Percentiles rank a stretch among this genome's conserved stretches.
phyloP scores from a whole-genome alignment of 1,284 basidiomycete genomes.

The Trichosporon sp. region DNA sequence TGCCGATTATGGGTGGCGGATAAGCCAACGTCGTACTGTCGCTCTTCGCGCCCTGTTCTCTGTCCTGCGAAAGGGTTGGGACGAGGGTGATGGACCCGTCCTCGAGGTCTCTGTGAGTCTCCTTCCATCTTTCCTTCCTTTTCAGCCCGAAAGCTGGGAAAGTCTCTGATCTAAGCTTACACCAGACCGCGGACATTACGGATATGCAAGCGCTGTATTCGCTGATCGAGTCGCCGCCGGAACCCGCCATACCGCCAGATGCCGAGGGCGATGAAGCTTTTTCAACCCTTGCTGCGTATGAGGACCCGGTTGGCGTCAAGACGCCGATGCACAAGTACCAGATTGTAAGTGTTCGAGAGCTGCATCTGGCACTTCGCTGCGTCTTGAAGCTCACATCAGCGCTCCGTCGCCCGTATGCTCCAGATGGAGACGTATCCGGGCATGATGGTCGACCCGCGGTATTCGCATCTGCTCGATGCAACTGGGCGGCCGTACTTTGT shows the following conservation, averaged over 20 bases:
- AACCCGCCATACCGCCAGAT: slow-evolving; percentile 29
- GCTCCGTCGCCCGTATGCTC: slow-evolving; percentile 45
- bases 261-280: slow-evolving; percentile 39
- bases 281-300: slow-evolving; percentile 32
- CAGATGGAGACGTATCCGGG: slow-evolving; percentile 49
- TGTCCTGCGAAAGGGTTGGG: slow-evolving; percentile 20
- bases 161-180: slow-evolving; percentile 11
- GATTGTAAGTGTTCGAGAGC: slow-evolving; percentile 37
- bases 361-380: too few relatives aligned
- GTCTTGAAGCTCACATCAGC: slow-evolving; percentile 33
- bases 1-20: background rate
- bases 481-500: slow-evolving; percentile 38
- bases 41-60: slow-evolving; percentile 13
- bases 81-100: background rate
- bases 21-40: background rate
- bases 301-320: slow-evolving; percentile 41
- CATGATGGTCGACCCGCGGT: slow-evolving; percentile 42
- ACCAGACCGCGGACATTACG: slow-evolving; percentile 22
- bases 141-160: too few relatives aligned
- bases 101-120: slow-evolving; percentile 19
- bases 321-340: slow-evolving; percentile 49
- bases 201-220: slow-evolving; percentile 44
- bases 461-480: slow-evolving; percentile 38
- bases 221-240: slow-evolving; percentile 39
- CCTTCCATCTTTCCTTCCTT: background rate